Evolutionary conservation across 2,329 filamentous ascomycete species (phyloP).

Genomic region (Scortechinia acanthostroma): DNA sequence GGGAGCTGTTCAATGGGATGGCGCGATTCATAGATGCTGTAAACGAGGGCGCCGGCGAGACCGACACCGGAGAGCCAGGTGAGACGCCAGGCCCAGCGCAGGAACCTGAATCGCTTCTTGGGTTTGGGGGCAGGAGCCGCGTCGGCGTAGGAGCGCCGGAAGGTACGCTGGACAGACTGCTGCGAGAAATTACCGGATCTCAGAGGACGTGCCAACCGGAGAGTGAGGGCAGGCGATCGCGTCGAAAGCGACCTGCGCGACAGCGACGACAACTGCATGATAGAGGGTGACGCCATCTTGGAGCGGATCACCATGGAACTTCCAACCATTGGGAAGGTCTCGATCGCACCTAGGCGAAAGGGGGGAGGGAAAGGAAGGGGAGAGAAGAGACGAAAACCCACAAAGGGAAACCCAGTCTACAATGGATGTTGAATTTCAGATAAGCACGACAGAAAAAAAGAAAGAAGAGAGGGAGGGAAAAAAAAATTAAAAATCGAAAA

Average conservation of each 20-base stretch:
- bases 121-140: slow-evolving; percentile 37
- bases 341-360: not conserved
- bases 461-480: not conserved
- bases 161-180: not conserved
- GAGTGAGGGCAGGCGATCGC: too few relatives aligned
- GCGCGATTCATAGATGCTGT: slow-evolving; percentile 75
- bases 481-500: not conserved
- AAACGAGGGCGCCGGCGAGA: slow-evolving; percentile 65
- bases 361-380: not conserved
- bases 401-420: too few relatives aligned
- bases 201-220: not conserved
- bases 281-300: not conserved
- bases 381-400: slow-evolving; percentile 1
- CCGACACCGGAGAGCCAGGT: slow-evolving; percentile 71
- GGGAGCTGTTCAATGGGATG: slow-evolving; percentile 73
- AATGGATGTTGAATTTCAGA: too few relatives aligned
- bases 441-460: too few relatives aligned
- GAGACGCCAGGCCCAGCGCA: slow-evolving; percentile 78
- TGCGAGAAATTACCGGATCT: not conserved
- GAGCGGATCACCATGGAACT: not conserved
- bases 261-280: not conserved
- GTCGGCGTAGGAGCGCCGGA: slow-evolving; percentile 29
- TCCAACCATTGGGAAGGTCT: not conserved
- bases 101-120: slow-evolving; percentile 55
- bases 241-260: not conserved